A percentile compares a stretch with the other conserved stretches of the same genome.
phyloP scores from a whole-genome alignment of 345 rosid genomes.

The Citrus medica region DNA sequence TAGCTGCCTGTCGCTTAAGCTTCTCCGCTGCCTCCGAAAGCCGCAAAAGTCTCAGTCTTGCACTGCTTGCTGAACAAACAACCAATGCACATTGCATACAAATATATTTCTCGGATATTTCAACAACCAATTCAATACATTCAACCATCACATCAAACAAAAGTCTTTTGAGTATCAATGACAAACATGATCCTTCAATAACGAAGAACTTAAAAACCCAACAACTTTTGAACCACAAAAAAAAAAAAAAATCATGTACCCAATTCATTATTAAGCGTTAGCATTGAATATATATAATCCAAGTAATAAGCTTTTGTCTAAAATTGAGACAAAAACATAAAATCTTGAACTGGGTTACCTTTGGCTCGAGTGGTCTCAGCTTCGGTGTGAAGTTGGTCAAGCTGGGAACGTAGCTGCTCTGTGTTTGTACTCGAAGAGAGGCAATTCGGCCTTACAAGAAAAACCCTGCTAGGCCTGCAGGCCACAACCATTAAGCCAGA shows the following conservation, averaged over 20 bases:
- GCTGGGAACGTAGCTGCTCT: constrained; percentile 61
- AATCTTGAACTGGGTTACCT: constrained; percentile 34
- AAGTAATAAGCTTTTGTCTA: not conserved
- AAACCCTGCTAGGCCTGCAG: constrained; percentile 23
- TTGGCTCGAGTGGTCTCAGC: constrained; percentile 62
- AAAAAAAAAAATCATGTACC: not conserved
- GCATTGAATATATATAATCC: not conserved
- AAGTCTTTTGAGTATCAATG: not conserved
- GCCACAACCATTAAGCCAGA: constrained; percentile 26
- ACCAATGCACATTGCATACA: not conserved
- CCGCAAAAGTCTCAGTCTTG: constrained; percentile 77
- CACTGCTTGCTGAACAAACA: constrained; percentile 55
- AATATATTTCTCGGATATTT: not conserved
- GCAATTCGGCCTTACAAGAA: constrained; percentile 26
- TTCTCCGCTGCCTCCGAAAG: constrained; percentile 85
- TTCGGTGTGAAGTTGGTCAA: constrained; percentile 75
- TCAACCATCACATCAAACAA: not conserved
- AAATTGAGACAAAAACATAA: not conserved
- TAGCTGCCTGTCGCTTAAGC: constrained; percentile 68
- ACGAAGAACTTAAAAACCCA: not conserved
- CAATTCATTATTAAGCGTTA: not conserved
- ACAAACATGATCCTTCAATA: not conserved
- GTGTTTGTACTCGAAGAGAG: constrained; percentile 34
- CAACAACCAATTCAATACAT: not conserved
- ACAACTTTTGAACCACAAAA: not conserved